phyloP scores from a whole-genome alignment of 768 basidiomycete species.

The Tulasnella sp. region DNA sequence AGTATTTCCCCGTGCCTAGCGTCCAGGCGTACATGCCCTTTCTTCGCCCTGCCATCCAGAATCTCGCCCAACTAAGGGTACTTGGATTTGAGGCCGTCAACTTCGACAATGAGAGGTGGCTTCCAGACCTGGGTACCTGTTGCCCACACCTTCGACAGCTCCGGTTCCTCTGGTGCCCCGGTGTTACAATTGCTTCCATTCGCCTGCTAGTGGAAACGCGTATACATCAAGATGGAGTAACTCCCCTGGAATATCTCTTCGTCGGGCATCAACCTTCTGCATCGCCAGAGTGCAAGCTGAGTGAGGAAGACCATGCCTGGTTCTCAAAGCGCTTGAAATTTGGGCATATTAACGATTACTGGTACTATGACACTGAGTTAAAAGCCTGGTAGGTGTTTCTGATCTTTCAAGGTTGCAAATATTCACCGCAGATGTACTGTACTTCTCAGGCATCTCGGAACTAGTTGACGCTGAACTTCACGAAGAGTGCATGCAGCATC shows the following conservation, averaged over 20 bases:
- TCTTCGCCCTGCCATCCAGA: background rate
- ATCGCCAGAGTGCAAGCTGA: background rate
- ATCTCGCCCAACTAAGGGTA: background rate
- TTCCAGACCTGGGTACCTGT: background rate
- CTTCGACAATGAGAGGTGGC: background rate
- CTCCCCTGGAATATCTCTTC: background rate
- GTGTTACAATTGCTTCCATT: background rate
- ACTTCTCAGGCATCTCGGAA: no score
- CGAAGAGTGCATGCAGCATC: no score
- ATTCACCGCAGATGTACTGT: no score
- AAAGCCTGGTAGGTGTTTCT: no score
- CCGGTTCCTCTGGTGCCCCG: background rate
- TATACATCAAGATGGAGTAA: background rate
- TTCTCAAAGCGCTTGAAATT: background rate
- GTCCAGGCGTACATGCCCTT: background rate
- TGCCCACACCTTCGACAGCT: background rate
- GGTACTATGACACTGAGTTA: background rate
- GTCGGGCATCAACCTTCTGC: background rate
- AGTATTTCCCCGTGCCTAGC: background rate
- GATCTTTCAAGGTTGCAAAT: no score
- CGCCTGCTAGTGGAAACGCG: background rate
- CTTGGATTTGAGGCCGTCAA: background rate
- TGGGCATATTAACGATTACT: background rate
- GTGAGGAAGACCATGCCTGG: background rate
- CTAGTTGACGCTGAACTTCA: no score